phyloP scores from a whole-genome alignment of 345 rosid species.

The Raphanus raphanistrum region DNA sequence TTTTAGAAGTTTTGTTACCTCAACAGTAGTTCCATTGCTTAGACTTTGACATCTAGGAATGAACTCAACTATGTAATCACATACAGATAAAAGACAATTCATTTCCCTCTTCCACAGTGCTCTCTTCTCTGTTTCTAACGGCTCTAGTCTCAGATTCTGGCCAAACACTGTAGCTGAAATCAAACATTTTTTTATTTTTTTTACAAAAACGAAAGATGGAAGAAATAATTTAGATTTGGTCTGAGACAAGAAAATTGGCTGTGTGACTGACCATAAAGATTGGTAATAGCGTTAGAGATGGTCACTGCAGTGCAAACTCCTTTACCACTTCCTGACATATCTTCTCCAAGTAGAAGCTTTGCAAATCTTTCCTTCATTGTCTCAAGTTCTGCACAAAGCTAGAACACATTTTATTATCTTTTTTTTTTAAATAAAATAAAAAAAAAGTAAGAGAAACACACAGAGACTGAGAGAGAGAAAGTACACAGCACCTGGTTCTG shows the following conservation, averaged over 20 bases:
- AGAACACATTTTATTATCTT: constrained; percentile 4
- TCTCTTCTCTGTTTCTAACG: constrained; percentile 74
- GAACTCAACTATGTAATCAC: constrained; percentile 73
- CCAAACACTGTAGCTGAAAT: constrained; percentile 85
- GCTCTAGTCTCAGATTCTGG: constrained; percentile 77
- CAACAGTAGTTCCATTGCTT: constrained; percentile 58
- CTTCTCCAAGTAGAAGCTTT: constrained; percentile 91
- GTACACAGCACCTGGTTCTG: constrained; percentile 55
- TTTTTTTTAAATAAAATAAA: neutral
- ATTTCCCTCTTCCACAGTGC: constrained; percentile 90
- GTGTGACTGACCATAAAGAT: constrained; percentile 68
- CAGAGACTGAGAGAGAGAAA: neutral
- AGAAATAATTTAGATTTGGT: neutral
- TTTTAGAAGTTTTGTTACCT: constrained; percentile 23
- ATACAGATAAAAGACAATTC: constrained; percentile 82
- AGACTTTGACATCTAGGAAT: constrained; percentile 57
- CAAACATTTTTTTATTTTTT: neutral
- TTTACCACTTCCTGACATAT: constrained; percentile 96
- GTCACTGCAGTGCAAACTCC: constrained; percentile 90
- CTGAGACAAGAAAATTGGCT: neutral
- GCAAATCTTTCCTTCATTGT: constrained; percentile 90
- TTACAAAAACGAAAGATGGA: neutral
- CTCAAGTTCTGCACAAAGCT: constrained; percentile 58
- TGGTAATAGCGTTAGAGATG: constrained; percentile 89
- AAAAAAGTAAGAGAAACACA: neutral